Base-by-base conservation (phyloP, 140 eudicot species). In the Bidens hawaiensis region DNA sequence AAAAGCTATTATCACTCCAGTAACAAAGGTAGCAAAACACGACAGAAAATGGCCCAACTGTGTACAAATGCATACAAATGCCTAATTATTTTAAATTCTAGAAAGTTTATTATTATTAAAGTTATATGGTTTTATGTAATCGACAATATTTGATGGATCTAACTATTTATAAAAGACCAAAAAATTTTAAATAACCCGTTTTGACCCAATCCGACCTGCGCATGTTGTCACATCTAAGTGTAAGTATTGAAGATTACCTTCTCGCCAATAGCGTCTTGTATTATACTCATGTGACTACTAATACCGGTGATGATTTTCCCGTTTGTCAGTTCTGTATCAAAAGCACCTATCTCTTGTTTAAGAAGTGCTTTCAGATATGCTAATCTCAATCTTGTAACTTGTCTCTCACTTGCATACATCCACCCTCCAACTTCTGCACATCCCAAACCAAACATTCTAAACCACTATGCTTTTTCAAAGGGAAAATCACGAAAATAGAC, bases 371-470 rank as follows among this genome's bases (percentile, higher is more conserved):
- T 74, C 45, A 89, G 73, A 71, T 77, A 89, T 5, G 81, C 76
- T 28, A 89, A 38, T 74, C 97, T 76, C 26, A 85, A 40, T 6
- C 78, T 77, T 23, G 88, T 70, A 55, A 77, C 91, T 67, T 89
- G 97, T 72, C 95, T 74, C 62, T 89, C 84, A 68, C 97, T 82
- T 27, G 95, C 76, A 75, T 89, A 85, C 91, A 89, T 89, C 97
- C 97, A 89, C 67, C 97, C 89, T 73, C 90, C 97, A 42, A 80
- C 75, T 79, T 89, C 97, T 88, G 89, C 83, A 87, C 62, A 60
- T 33, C 16, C 53, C 71, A 79, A 48, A 69, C 26, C 57, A 28
- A 52, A 46, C 34, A 38, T 55, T 2, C 4, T 28, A 21, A 60
- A 59, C 18, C 50, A 51, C 23, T 14, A 7, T 15, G 41, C 3